These are phyloP conservation scores for Gillenia trifoliata DNA, from an alignment of 306 rosid species.

Conservation along the genomic window DNA sequence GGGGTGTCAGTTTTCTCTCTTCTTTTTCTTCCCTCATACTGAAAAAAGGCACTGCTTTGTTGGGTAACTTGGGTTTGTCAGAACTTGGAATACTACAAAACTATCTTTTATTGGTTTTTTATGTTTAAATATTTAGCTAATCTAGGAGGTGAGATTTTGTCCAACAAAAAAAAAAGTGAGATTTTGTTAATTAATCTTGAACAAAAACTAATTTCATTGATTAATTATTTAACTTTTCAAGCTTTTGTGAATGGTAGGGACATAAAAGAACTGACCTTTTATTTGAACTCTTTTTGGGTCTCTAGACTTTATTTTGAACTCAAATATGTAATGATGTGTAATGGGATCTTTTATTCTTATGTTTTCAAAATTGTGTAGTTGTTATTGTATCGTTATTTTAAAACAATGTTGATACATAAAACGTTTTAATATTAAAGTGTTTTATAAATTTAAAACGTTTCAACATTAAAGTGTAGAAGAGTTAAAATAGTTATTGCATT, in stretches of 20 bases:
- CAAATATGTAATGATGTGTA: not conserved
- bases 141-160: not conserved
- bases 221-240: not conserved
- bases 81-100: slow-evolving; percentile 25
- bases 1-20: slow-evolving; percentile 41
- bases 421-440: too few relatives aligned
- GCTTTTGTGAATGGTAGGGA: not conserved
- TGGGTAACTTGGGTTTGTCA: slow-evolving; percentile 43
- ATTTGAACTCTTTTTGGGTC: not conserved
- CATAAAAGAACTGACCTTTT: not conserved
- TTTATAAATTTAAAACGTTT: too few relatives aligned
- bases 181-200: not conserved
- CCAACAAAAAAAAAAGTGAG: not conserved
- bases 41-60: slow-evolving; percentile 20
- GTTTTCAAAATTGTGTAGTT: not conserved
- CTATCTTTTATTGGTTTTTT: not conserved
- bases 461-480: too few relatives aligned
- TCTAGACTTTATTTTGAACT: not conserved
- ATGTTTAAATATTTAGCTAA: not conserved
- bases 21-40: slow-evolving; percentile 1
- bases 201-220: not conserved
- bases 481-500: not conserved
- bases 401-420: too few relatives aligned
- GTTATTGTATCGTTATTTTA: not conserved
- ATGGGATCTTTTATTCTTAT: not conserved